Percentiles rank a stretch among this genome's conserved stretches.
phyloP scores from a whole-genome alignment of 208 protist species.

The Trypanosoma melophagium region DNA sequence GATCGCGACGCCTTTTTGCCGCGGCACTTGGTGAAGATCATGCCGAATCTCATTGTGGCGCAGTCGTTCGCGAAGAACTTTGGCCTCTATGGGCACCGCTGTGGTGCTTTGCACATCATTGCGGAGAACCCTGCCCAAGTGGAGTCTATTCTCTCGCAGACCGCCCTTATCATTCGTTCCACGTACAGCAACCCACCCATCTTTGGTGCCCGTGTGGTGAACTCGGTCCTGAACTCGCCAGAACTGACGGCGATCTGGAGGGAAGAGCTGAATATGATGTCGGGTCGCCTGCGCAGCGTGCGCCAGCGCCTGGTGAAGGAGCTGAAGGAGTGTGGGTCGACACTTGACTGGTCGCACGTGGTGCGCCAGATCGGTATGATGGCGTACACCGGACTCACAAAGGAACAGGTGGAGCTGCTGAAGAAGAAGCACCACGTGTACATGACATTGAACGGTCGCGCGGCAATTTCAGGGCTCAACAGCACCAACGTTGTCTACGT shows the following conservation, averaged over 20 bases:
- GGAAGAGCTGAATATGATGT: slow-evolving; percentile 86
- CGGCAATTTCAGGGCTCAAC: slow-evolving; percentile 75
- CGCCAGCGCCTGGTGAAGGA: slow-evolving; percentile 61
- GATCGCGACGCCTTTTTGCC: slow-evolving; percentile 87
- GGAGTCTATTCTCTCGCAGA: slow-evolving; percentile 83
- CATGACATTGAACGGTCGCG: slow-evolving; percentile 70
- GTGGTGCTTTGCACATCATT: slow-evolving; percentile 89
- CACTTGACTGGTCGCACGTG: slow-evolving; percentile 91
- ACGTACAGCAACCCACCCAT: slow-evolving; percentile 96
- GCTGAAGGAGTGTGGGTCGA: slow-evolving; percentile 59
- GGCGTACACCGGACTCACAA: slow-evolving; percentile 92
- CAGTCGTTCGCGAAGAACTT: slow-evolving; percentile 98
- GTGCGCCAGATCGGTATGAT: slow-evolving; percentile 96
- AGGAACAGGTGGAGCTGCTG: slow-evolving; percentile 57
- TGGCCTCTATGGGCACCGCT: slow-evolving; percentile 96
- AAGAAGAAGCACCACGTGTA: slow-evolving; percentile 73
- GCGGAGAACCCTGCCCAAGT: slow-evolving; percentile 54
- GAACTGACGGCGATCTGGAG: slow-evolving; percentile 80
- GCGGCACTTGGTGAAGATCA: slow-evolving; percentile 46
- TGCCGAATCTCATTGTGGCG: slow-evolving; percentile 80
- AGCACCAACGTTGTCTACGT: slow-evolving; percentile 72
- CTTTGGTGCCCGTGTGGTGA: slow-evolving; percentile 93
- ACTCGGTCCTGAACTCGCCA: slow-evolving; percentile 78
- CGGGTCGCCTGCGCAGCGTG: slow-evolving; percentile 66
- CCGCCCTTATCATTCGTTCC: slow-evolving; percentile 91